Conservation (phyloP, 2,329 filamentous ascomycete genomes). For the Sclerotinia subarctica region DNA sequence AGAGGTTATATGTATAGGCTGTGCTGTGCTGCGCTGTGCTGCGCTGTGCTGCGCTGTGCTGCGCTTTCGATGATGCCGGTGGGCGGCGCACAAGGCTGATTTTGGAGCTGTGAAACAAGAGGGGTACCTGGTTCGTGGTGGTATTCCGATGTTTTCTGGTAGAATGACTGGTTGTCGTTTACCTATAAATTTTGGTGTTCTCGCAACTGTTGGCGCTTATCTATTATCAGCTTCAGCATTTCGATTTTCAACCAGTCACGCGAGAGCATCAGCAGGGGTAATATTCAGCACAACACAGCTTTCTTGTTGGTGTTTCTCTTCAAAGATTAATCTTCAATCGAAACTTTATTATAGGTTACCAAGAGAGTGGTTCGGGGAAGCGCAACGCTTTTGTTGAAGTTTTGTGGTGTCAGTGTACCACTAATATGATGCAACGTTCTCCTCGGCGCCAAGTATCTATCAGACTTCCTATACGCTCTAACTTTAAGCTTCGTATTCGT, state of each 20-base stretch:
- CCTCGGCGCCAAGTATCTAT: background rate
- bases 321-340: background rate
- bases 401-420: conserved; percentile 1
- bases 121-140: background rate
- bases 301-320: conserved; percentile 3
- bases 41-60: background rate
- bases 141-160: background rate
- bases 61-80: background rate
- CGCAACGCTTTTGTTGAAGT: background rate
- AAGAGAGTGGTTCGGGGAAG: background rate
- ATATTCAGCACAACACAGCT: background rate
- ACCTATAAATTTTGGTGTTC: conserved; percentile 9
- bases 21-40: background rate
- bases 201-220: conserved; percentile 14
- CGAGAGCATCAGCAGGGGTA: conserved; percentile 12
- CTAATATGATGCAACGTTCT: background rate
- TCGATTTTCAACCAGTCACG: conserved; percentile 7
- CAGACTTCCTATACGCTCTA: background rate
- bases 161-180: conserved; percentile 18
- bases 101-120: conserved; percentile 18
- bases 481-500: too few species aligned
- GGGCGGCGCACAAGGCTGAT: conserved; percentile 18
- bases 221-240: background rate
- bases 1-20: conserved; percentile 3
- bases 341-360: background rate